These are phyloP conservation scores for Neurospora sp. DNA, from an alignment of 495 filamentous ascomycete genomes.

Conservation along the genomic window DNA sequence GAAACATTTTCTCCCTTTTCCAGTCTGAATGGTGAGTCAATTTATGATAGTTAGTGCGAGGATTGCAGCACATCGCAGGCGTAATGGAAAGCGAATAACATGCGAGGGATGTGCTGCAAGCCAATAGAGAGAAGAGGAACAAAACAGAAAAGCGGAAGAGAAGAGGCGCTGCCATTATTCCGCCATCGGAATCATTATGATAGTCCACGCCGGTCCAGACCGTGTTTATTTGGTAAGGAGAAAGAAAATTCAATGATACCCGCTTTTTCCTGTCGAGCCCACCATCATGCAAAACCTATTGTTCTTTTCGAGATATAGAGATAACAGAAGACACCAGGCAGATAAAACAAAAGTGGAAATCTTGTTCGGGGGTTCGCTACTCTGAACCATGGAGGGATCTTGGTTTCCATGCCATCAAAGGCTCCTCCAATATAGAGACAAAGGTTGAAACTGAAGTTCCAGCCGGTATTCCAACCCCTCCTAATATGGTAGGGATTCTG, in stretches of 20 bases:
- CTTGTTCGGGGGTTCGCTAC: background rate
- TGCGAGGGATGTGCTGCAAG: background rate
- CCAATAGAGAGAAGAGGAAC: background rate
- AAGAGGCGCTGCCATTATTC: conserved; percentile 7
- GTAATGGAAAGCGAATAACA: background rate
- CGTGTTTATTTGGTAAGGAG: conserved; percentile 19
- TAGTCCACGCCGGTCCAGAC: conserved; percentile 17
- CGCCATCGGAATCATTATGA: conserved; percentile 14
- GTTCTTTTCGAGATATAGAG: background rate
- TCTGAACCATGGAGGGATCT: background rate
- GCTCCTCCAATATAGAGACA: background rate
- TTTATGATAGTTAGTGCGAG: background rate
- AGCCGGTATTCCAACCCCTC: background rate
- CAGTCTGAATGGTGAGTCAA: conserved; percentile 2
- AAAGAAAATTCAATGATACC: background rate
- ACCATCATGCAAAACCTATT: background rate
- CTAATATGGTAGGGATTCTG: background rate
- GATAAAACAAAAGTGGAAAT: background rate
- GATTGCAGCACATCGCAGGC: background rate
- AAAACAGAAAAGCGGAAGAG: conserved; percentile 5
- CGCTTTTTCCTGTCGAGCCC: background rate
- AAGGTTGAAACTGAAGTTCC: background rate
- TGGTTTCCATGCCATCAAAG: background rate
- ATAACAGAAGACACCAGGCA: background rate
- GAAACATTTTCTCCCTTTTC: background rate